Conservation (phyloP, 345 rosid genomes). For the Syzygium grande region DNA sequence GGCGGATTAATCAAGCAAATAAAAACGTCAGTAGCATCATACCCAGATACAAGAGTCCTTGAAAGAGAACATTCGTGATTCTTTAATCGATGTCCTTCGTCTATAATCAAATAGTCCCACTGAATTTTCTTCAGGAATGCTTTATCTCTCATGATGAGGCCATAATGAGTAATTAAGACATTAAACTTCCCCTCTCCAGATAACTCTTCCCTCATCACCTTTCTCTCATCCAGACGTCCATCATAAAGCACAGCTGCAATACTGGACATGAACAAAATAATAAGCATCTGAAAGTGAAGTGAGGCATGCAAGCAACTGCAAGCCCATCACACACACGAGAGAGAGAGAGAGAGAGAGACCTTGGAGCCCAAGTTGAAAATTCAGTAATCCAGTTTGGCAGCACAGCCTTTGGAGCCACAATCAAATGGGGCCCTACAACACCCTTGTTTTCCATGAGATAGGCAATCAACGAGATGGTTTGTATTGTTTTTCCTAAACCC, state of each 20-base stretch:
- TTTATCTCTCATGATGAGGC: constrained; percentile 97
- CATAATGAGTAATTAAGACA: constrained; percentile 93
- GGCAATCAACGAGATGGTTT: constrained; percentile 87
- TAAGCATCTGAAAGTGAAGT: constrained; percentile 1
- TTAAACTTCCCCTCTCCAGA: constrained; percentile 58
- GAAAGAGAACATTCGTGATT: constrained; percentile 95
- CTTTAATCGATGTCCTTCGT: constrained; percentile 98
- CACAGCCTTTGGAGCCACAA: constrained; percentile 99
- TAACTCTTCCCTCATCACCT: constrained; percentile 71
- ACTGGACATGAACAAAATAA: constrained; percentile 37
- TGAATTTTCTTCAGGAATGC: constrained; percentile 80
- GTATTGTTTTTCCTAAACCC: constrained; percentile 99
- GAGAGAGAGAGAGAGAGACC: constrained; percentile 26
- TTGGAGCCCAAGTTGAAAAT: constrained; percentile 89
- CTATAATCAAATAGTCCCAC: constrained; percentile 96
- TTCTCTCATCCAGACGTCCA: constrained; percentile 96
- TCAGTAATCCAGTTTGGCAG: constrained; percentile 95
- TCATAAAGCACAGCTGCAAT: constrained; percentile 88
- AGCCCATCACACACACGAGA: not conserved
- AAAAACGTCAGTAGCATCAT: constrained; percentile 8
- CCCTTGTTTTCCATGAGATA: constrained; percentile 87
- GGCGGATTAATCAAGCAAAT: not conserved
- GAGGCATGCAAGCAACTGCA: not conserved
- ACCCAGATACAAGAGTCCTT: constrained; percentile 80
- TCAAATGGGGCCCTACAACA: constrained; percentile 85